Conservation (phyloP, 441 rosid genomes). For the Geranium incanum region DNA sequence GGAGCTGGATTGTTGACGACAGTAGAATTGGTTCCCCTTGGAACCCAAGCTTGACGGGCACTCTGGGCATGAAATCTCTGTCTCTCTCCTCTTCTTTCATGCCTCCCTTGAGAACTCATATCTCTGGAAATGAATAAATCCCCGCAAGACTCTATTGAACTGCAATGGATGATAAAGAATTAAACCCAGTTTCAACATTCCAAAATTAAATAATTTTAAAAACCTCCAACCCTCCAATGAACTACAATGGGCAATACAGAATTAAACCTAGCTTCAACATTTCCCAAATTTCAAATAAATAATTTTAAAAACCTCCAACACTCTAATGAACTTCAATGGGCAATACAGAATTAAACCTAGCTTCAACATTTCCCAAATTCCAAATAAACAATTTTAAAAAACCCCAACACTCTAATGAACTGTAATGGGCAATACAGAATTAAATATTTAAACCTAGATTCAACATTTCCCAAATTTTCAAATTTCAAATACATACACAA, state of each 20-base stretch:
- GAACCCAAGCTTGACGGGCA: slow-evolving; percentile 70
- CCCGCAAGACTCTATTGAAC: neutral
- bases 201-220: too few species aligned
- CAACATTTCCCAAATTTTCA: neutral
- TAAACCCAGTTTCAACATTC: too few species aligned
- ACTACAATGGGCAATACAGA: too few species aligned
- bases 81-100: slow-evolving; percentile 47
- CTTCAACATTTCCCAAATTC: slow-evolving; percentile 3
- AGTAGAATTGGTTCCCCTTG: slow-evolving; percentile 41
- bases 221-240: too few species aligned
- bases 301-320: too few species aligned
- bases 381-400: neutral
- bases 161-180: neutral
- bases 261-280: slow-evolving; percentile 13
- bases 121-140: slow-evolving; percentile 7
- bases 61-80: slow-evolving; percentile 32
- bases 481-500: neutral
- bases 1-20: slow-evolving; percentile 2
- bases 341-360: neutral
- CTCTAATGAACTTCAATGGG: too few species aligned
- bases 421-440: too few species aligned
- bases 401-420: too few species aligned
- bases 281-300: neutral
- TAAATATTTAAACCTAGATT: slow-evolving; percentile 12
- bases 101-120: slow-evolving; percentile 56